phyloP scores from a whole-genome alignment of 768 basidiomycete genomes.

The Favolaschia claudopus region DNA sequence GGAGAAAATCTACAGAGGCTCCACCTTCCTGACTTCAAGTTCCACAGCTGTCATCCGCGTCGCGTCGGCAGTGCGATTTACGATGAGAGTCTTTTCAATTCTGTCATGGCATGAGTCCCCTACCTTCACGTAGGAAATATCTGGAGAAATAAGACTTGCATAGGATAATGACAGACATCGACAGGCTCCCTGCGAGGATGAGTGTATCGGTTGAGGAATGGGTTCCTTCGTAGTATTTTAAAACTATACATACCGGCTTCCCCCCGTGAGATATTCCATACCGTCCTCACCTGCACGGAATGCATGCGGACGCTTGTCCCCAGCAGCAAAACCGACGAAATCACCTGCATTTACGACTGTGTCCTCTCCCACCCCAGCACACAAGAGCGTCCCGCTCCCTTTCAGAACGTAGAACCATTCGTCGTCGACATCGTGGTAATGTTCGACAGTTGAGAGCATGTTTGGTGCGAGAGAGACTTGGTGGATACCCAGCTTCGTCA shows the following conservation, averaged over 20 bases:
- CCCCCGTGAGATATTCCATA: conserved; percentile 19
- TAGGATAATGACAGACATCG: conserved; percentile 19
- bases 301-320: conserved; percentile 10
- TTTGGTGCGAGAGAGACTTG: conserved; percentile 11
- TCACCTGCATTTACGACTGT: conserved; percentile 13
- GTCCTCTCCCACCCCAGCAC: conserved; percentile 17
- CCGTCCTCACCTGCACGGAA: conserved; percentile 15
- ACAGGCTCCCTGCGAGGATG: conserved; percentile 8
- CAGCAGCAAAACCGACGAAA: conserved; percentile 22
- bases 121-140: too few species aligned
- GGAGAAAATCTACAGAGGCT: too few species aligned
- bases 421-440: conserved; percentile 25
- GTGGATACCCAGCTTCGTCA: conserved; percentile 20
- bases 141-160: conserved; percentile 3
- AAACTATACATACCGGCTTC: conserved; percentile 14
- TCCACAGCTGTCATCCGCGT: too few species aligned
- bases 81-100: conserved; percentile 4
- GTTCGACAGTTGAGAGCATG: conserved; percentile 23
- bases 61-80: too few species aligned
- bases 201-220: neutral
- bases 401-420: conserved; percentile 25
- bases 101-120: neutral
- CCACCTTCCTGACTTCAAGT: too few species aligned
- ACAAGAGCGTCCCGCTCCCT: conserved; percentile 17
- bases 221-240: too few species aligned